Conservation (phyloP, 73 alveolate species). For the Paramecium bursaria region DNA sequence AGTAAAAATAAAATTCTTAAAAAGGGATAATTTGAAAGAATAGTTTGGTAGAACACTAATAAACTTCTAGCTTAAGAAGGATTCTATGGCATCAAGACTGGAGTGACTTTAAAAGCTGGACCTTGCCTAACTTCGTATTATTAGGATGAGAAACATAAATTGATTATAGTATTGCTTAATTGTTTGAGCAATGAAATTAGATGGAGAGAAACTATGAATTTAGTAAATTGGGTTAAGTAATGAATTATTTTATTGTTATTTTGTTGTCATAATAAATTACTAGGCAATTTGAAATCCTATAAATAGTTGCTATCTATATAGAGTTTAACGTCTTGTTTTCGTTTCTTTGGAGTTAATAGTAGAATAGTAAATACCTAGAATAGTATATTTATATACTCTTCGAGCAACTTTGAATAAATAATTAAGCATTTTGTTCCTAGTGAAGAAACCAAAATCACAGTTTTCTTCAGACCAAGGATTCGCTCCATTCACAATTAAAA, state of each 20-base stretch:
- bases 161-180: slow-evolving; percentile 80
- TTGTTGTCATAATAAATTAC: not conserved
- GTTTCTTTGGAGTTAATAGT: not conserved
- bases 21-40: slow-evolving; percentile 59
- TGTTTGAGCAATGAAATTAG: slow-evolving; percentile 83
- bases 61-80: slow-evolving; percentile 79
- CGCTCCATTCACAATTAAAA: slow-evolving; percentile 5
- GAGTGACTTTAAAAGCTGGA: slow-evolving; percentile 91
- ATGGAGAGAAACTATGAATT: slow-evolving; percentile 86
- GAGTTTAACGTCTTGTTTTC: not conserved
- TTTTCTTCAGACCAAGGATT: slow-evolving; percentile 1
- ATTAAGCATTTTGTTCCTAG: not conserved
- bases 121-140: slow-evolving; percentile 87
- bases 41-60: slow-evolving; percentile 85
- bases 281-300: not conserved
- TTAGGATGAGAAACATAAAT: slow-evolving; percentile 71
- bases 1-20: not conserved
- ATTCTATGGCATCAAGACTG: slow-evolving; percentile 88
- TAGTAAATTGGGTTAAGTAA: slow-evolving; percentile 83
- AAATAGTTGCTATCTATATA: slow-evolving; percentile 8
- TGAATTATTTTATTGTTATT: slow-evolving; percentile 34
- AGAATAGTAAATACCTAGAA: not conserved
- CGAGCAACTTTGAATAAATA: slow-evolving; percentile 4
- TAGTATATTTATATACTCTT: not conserved
- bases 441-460: not conserved